Conservation (phyloP, 1,139 yeast genomes). For the Citeromyces hawaiiensis region DNA sequence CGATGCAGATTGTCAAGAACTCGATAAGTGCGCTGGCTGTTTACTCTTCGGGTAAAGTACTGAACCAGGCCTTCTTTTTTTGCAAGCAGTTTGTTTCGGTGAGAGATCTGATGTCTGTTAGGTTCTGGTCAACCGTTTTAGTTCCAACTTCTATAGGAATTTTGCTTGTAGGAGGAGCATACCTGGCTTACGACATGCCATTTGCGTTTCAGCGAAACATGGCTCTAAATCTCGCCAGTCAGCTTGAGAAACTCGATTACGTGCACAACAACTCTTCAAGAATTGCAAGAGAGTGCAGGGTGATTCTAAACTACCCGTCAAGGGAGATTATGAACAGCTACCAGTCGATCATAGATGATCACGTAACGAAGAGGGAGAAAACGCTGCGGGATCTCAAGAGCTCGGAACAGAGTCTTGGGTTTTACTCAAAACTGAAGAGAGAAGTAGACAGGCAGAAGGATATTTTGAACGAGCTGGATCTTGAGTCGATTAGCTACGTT, state of each 20-base stretch:
- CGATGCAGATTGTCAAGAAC: conserved; percentile 15
- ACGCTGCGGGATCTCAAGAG: conserved; percentile 38
- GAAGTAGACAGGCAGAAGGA: conserved; percentile 31
- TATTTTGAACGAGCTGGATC: conserved; percentile 20
- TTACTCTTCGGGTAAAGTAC: conserved; percentile 27
- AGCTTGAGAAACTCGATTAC: conserved; percentile 57
- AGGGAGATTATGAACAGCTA: conserved; percentile 73
- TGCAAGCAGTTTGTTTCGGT: conserved; percentile 3
- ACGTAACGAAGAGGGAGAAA: conserved; percentile 45
- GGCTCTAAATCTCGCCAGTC: conserved; percentile 53
- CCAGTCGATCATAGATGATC: conserved; percentile 56
- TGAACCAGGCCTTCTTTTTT: conserved; percentile 12
- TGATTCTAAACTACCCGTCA: conserved; percentile 70
- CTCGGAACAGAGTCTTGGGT: conserved; percentile 45
- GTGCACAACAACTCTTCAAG: conserved; percentile 68
- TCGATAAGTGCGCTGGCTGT: conserved; percentile 21
- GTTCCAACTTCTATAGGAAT: conserved; percentile 37
- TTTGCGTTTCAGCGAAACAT: conserved; percentile 79
- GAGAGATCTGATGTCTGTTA: conserved; percentile 4
- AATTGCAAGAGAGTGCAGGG: conserved; percentile 69
- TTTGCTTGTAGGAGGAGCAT: conserved; percentile 47
- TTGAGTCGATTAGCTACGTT: conserved; percentile 30
- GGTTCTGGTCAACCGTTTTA: conserved; percentile 21
- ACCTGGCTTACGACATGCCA: conserved; percentile 70
- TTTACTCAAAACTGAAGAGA: conserved; percentile 41